Evolutionary conservation across 2,329 filamentous ascomycete species (phyloP).

Genomic region (Talaromyces rugulosus): DNA sequence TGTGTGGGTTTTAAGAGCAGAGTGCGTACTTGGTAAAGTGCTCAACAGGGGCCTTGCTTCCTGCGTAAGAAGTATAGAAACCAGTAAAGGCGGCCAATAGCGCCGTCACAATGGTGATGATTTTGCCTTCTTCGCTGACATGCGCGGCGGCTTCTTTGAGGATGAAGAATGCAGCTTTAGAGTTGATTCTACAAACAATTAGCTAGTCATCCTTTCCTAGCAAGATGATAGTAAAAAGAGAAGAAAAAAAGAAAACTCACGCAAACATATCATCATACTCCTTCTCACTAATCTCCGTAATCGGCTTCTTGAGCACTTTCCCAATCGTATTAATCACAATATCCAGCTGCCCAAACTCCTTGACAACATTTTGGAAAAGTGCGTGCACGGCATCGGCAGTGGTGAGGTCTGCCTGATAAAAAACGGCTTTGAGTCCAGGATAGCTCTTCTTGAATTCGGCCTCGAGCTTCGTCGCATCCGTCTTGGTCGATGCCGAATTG

Average conservation of each 20-base stretch:
- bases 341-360: constrained; percentile 45
- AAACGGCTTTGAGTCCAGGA: constrained; percentile 30
- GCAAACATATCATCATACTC: constrained; percentile 49
- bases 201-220: neutral
- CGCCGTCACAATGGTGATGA: constrained; percentile 45
- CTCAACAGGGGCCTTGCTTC: constrained; percentile 57
- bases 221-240: neutral
- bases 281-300: constrained; percentile 39
- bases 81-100: constrained; percentile 46
- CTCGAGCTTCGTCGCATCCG: constrained; percentile 33
- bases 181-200: constrained; percentile 36
- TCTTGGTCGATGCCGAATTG: constrained; percentile 38
- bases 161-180: constrained; percentile 45
- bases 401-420: constrained; percentile 44
- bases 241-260: constrained; percentile 22
- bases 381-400: constrained; percentile 35
- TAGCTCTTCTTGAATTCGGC: constrained; percentile 31
- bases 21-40: constrained; percentile 49
- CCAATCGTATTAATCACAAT: constrained; percentile 51
- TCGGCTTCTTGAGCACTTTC: constrained; percentile 47
- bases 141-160: constrained; percentile 42
- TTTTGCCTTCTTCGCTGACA: constrained; percentile 43
- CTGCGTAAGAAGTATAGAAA: constrained; percentile 45
- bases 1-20: constrained; percentile 15
- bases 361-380: constrained; percentile 38